These are phyloP conservation scores for Wickerhamomyces ciferrii DNA, from an alignment of 805 yeast genomes.

Conservation along the genomic window DNA sequence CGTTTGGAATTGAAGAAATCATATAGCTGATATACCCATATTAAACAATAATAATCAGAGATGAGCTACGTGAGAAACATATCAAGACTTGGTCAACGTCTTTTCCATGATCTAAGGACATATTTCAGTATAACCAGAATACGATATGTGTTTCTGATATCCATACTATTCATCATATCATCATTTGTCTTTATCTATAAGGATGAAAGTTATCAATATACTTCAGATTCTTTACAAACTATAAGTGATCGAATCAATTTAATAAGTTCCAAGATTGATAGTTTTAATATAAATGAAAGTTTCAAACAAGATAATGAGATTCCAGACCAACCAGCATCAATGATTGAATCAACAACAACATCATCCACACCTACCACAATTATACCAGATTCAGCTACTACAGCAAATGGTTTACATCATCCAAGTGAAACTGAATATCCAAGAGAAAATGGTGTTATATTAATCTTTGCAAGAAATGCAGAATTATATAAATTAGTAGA, in stretches of 20 bases:
- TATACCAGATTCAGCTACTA: too few relatives aligned
- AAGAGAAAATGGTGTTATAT: slow-evolving; percentile 54
- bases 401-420: neutral
- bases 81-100: neutral
- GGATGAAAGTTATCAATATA: slow-evolving; percentile 7
- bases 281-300: slow-evolving; percentile 5
- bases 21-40: too few relatives aligned
- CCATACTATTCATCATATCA: slow-evolving; percentile 14
- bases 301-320: neutral
- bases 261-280: slow-evolving; percentile 9
- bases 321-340: neutral
- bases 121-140: slow-evolving; percentile 16
- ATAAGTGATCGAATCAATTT: slow-evolving; percentile 7
- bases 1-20: too few relatives aligned
- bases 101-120: neutral
- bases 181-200: slow-evolving; percentile 5
- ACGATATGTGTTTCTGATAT: slow-evolving; percentile 22
- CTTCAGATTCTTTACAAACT: slow-evolving; percentile 5
- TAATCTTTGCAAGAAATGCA: slow-evolving; percentile 60
- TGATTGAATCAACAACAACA: neutral
- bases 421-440: neutral
- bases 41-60: neutral
- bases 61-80: neutral
- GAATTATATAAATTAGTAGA: slow-evolving; percentile 51
- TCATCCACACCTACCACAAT: too few relatives aligned